Percentiles rank a stretch among this genome's conserved stretches.
Evolutionary conservation across 2,329 filamentous ascomycete genomes (phyloP).

Genomic region (Remersonia thermophila): DNA sequence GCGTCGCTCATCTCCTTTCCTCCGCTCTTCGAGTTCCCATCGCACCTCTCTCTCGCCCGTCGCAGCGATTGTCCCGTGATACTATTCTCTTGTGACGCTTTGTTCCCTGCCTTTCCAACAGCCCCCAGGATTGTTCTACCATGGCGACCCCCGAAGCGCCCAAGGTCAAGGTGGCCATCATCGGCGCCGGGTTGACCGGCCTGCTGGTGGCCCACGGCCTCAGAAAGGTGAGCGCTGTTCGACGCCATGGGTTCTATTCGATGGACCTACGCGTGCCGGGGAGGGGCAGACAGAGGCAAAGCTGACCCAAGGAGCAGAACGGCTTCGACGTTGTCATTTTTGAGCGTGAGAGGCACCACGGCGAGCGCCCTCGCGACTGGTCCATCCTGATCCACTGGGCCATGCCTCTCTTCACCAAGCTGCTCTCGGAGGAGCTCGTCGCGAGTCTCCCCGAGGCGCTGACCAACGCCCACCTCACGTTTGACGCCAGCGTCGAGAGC

Average conservation of each 20-base stretch:
- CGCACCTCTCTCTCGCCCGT: too few species aligned
- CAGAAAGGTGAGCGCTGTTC: conserved; percentile 21
- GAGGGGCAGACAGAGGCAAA: too few species aligned
- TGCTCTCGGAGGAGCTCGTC: conserved; percentile 24
- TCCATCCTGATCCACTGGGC: conserved; percentile 30
- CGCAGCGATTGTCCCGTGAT: too few species aligned
- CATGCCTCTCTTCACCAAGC: conserved; percentile 22
- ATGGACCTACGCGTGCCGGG: too few species aligned
- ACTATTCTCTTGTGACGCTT: too few species aligned
- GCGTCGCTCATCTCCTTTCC: too few species aligned
- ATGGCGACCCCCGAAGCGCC: conserved; percentile 1
- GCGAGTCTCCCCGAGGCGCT: conserved; percentile 20
- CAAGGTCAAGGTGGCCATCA: conserved; percentile 20
- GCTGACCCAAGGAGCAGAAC: conserved; percentile 13
- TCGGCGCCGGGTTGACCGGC: conserved; percentile 28
- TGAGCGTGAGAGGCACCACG: conserved; percentile 21
- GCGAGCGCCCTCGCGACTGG: conserved; percentile 25
- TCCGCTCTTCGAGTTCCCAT: too few species aligned
- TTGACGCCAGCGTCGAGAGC: conserved; percentile 20
- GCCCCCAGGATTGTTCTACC: background rate
- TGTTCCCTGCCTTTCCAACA: too few species aligned
- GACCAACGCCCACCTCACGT: conserved; percentile 25
- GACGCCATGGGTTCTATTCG: too few species aligned
- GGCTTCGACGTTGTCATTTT: conserved; percentile 24
- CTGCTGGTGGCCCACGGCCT: conserved; percentile 26